A percentile compares a stretch with the other conserved stretches of the same genome.
phyloP scores from a whole-genome alignment of 176 grass and related monocot genomes.

The Dendrocalamus sinicus region DNA sequence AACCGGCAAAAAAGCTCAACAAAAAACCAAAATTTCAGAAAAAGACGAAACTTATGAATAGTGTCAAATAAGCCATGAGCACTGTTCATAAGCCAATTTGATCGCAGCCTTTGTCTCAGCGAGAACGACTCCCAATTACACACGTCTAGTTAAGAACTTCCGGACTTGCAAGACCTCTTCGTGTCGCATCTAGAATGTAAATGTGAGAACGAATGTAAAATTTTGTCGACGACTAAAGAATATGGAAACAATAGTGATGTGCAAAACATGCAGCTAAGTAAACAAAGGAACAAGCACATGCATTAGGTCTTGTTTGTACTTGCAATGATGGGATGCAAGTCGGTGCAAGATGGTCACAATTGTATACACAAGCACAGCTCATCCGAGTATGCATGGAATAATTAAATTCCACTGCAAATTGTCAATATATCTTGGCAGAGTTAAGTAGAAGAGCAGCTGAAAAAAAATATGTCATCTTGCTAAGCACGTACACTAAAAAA shows the following conservation, averaged over 20 bases:
- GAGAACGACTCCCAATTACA: conserved; percentile 25
- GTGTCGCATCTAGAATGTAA: conserved; percentile 40
- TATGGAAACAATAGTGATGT: conserved; percentile 31
- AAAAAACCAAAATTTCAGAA: no score
- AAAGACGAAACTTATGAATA: no score
- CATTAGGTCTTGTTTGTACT: conserved; percentile 33
- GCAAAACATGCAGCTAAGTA: conserved; percentile 39
- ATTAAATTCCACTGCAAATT: conserved; percentile 49
- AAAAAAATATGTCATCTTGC: conserved; percentile 33
- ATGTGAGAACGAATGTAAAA: not conserved
- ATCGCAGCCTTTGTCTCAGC: no score
- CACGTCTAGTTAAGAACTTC: conserved; percentile 29
- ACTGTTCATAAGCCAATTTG: no score
- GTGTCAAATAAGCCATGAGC: no score
- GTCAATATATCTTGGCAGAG: conserved; percentile 50
- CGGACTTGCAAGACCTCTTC: conserved; percentile 10
- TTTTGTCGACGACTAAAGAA: conserved; percentile 31
- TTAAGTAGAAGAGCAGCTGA: conserved; percentile 20
- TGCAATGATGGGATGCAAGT: conserved; percentile 65
- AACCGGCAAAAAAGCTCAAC: no score
- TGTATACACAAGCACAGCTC: conserved; percentile 57
- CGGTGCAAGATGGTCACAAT: conserved; percentile 43
- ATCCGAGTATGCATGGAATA: conserved; percentile 28
- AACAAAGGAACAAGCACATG: conserved; percentile 50
- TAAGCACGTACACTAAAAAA: conserved; percentile 30